Conservation (phyloP, 2,329 filamentous ascomycete species). For the Thermomyces lanuginosus region DNA sequence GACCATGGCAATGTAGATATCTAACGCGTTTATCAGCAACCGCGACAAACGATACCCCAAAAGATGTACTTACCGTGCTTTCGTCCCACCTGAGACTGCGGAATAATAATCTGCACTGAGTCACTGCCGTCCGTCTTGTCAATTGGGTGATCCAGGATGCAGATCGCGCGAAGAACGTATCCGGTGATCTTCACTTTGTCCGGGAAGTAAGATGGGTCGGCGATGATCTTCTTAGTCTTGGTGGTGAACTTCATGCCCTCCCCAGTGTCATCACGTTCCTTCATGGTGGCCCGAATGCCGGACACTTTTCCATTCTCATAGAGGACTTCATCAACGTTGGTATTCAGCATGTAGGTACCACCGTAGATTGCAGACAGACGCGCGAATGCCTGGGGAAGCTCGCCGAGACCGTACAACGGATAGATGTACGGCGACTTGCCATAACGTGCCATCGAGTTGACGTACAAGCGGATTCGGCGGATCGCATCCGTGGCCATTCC, state of each 20-base stretch:
- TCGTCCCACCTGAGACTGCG: slow-evolving; percentile 89
- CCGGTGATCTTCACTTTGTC: slow-evolving; percentile 74
- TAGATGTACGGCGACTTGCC: slow-evolving; percentile 99
- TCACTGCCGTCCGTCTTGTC: slow-evolving; percentile 78
- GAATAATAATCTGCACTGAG: slow-evolving; percentile 89
- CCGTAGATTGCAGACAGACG: slow-evolving; percentile 96
- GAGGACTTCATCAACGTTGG: slow-evolving; percentile 72
- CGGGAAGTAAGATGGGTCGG: slow-evolving; percentile 93
- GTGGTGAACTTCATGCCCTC: slow-evolving; percentile 83
- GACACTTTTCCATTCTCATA: slow-evolving; percentile 65
- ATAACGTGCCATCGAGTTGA: slow-evolving; percentile 92
- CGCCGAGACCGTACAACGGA: slow-evolving; percentile 89
- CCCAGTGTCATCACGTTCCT: slow-evolving; percentile 57
- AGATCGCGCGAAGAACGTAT: slow-evolving; percentile 89
- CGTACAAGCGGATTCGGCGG: slow-evolving; percentile 85
- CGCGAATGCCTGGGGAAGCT: slow-evolving; percentile 94
- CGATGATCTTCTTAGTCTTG: slow-evolving; percentile 88
- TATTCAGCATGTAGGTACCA: slow-evolving; percentile 99
- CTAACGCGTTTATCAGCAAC: slow-evolving; percentile 31
- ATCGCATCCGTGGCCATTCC: slow-evolving; percentile 72
- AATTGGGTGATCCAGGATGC: slow-evolving; percentile 89
- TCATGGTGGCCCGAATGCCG: slow-evolving; percentile 96
- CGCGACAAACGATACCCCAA: not conserved
- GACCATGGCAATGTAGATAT: slow-evolving; percentile 93
- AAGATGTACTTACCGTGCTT: slow-evolving; percentile 61